Conservation (phyloP, 768 basidiomycete genomes). For the Scleroderma bovista region DNA sequence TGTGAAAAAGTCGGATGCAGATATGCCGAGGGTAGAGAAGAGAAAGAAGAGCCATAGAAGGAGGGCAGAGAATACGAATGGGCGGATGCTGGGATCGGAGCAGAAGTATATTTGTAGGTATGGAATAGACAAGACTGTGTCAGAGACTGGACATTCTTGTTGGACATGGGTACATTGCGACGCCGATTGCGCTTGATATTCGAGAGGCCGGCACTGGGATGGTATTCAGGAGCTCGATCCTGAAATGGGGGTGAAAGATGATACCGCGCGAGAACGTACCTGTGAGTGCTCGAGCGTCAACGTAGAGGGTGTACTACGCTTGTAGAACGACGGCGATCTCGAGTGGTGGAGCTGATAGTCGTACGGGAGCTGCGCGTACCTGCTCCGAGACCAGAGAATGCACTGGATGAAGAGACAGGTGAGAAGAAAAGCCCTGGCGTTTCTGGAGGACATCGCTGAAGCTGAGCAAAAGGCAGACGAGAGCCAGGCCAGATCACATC, state of each 20-base stretch:
- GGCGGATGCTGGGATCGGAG: slow-evolving; percentile 46
- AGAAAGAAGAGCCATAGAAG: slow-evolving; percentile 83
- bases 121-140: slow-evolving; percentile 63
- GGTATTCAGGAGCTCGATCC: not conserved
- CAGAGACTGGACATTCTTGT: slow-evolving; percentile 48
- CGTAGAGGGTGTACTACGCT: not conserved
- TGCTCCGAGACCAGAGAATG: slow-evolving; percentile 61
- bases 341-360: slow-evolving; percentile 2
- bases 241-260: not conserved
- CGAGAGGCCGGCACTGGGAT: slow-evolving; percentile 62
- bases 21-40: slow-evolving; percentile 93
- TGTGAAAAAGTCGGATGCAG: slow-evolving; percentile 95
- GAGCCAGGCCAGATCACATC: not conserved
- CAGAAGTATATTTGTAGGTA: slow-evolving; percentile 75
- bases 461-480: not conserved
- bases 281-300: slow-evolving; percentile 1
- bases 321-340: slow-evolving; percentile 5
- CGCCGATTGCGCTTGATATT: slow-evolving; percentile 36
- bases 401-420: slow-evolving; percentile 49
- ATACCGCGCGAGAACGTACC: slow-evolving; percentile 6
- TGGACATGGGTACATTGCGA: slow-evolving; percentile 62
- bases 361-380: slow-evolving; percentile 34
- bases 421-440: slow-evolving; percentile 47
- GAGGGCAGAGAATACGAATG: slow-evolving; percentile 56
- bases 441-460: slow-evolving; percentile 40